Evolutionary conservation across 306 rosid species (phyloP).

Genomic region (Ochetophila trinervis): DNA sequence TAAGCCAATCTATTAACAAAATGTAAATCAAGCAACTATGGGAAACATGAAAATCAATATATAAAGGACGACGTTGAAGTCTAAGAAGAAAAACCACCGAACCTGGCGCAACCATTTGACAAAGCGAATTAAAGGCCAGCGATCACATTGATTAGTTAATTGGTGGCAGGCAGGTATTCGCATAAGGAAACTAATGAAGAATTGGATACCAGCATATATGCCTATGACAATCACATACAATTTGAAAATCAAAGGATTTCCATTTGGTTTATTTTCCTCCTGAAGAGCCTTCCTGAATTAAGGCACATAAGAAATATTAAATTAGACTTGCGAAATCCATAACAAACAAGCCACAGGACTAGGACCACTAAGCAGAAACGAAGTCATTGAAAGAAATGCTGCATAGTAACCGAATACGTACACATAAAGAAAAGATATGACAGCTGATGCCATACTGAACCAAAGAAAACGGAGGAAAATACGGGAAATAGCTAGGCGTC

Average conservation of each 20-base stretch:
- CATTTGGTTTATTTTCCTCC: constrained; percentile 60
- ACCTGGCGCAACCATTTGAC: constrained; percentile 99
- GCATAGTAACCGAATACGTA: constrained; percentile 33
- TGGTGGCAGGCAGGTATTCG: constrained; percentile 84
- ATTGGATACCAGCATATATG: constrained; percentile 82
- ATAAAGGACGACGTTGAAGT: constrained; percentile 7
- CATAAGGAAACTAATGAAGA: constrained; percentile 78
- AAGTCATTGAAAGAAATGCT: constrained; percentile 5
- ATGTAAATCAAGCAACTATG: constrained; percentile 17
- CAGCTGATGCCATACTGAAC: constrained; percentile 73
- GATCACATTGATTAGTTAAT: constrained; percentile 79
- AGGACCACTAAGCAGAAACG: constrained; percentile 5
- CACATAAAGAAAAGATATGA: constrained; percentile 76
- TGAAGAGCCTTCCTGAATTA: constrained; percentile 76
- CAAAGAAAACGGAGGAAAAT: constrained; percentile 83
- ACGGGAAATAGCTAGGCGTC: constrained; percentile 68
- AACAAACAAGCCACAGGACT: constrained; percentile 4
- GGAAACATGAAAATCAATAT: constrained; percentile 9
- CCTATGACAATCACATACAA: constrained; percentile 63
- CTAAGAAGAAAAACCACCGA: constrained; percentile 13
- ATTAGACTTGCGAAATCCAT: constrained; percentile 2
- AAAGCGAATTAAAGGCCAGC: constrained; percentile 77
- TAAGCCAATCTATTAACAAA: constrained; percentile 21
- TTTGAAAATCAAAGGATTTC: constrained; percentile 45
- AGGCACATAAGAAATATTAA: constrained; percentile 23